phyloP scores from a whole-genome alignment of 2,329 filamentous ascomycete species.

The Onygenales sp. region DNA sequence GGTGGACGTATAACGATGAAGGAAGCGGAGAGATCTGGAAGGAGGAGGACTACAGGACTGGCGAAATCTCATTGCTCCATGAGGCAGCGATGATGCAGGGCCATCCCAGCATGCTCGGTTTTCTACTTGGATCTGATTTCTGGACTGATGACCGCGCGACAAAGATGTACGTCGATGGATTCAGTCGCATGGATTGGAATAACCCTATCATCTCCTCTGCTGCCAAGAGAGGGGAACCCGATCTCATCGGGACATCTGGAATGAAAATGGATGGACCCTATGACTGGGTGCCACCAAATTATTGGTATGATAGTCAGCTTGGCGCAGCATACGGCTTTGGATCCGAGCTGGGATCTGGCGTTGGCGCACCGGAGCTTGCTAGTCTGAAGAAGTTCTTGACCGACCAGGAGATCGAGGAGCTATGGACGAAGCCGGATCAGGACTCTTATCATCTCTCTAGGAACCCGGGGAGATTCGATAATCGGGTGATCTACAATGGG shows the following conservation, averaged over 20 bases:
- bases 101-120: conserved; percentile 51
- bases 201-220: conserved; percentile 50
- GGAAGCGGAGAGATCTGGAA: conserved; percentile 38
- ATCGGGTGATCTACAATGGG: conserved; percentile 49
- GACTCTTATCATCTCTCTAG: conserved; percentile 53
- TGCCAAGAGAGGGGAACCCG: conserved; percentile 44
- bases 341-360: conserved; percentile 52
- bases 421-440: conserved; percentile 48
- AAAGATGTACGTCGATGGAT: conserved; percentile 42
- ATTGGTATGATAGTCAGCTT: conserved; percentile 48
- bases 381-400: conserved; percentile 48
- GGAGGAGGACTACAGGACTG: conserved; percentile 46
- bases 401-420: conserved; percentile 40
- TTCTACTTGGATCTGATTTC: conserved; percentile 53
- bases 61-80: conserved; percentile 47
- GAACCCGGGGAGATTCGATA: conserved; percentile 45
- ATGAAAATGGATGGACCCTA: conserved; percentile 61
- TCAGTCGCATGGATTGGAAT: conserved; percentile 46
- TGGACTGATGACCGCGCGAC: conserved; percentile 53
- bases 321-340: conserved; percentile 56
- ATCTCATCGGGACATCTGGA: conserved; percentile 45
- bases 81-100: conserved; percentile 52
- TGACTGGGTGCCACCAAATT: conserved; percentile 57
- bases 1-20: conserved; percentile 53
- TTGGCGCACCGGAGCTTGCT: conserved; percentile 43